These are phyloP conservation scores for Cicer bijugum DNA, from an alignment of 306 rosid species.

Conservation along the genomic window DNA sequence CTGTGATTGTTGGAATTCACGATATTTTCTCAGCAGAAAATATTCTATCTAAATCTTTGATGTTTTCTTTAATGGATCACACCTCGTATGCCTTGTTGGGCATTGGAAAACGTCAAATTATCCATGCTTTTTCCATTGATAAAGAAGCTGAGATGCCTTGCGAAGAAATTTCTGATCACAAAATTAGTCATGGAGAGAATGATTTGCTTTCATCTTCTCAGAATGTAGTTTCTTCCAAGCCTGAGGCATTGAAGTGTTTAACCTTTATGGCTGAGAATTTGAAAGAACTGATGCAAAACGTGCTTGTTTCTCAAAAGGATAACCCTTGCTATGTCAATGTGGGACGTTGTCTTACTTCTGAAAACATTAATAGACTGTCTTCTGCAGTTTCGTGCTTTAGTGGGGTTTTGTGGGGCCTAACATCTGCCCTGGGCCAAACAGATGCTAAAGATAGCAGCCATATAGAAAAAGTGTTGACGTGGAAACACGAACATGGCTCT, in stretches of 20 bases:
- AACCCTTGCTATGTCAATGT: constrained; percentile 43
- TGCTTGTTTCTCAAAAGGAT: constrained; percentile 53
- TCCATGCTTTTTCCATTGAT: constrained; percentile 45
- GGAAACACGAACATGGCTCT: constrained; percentile 51
- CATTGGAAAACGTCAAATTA: constrained; percentile 62
- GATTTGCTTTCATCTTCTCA: constrained; percentile 50
- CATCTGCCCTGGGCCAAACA: constrained; percentile 51
- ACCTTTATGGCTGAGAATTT: constrained; percentile 56
- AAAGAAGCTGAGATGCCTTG: constrained; percentile 50
- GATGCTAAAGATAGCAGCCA: constrained; percentile 46
- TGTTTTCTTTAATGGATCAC: constrained; percentile 79
- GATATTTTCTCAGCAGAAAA: constrained; percentile 53
- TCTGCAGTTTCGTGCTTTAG: constrained; percentile 66
- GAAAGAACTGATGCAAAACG: constrained; percentile 61
- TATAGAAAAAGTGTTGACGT: constrained; percentile 48
- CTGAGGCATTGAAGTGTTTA: constrained; percentile 59
- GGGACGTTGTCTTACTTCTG: constrained; percentile 45
- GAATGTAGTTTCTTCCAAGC: constrained; percentile 48
- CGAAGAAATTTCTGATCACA: constrained; percentile 52
- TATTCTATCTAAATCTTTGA: constrained; percentile 51
- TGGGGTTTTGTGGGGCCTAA: constrained; percentile 80
- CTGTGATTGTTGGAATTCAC: constrained; percentile 58
- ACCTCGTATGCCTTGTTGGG: constrained; percentile 65
- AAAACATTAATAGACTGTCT: constrained; percentile 59
- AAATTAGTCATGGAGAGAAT: constrained; percentile 48